Evolutionary conservation across 139 green algal species (phyloP).

Genomic region (Pseudopediastrum boryanum): DNA sequence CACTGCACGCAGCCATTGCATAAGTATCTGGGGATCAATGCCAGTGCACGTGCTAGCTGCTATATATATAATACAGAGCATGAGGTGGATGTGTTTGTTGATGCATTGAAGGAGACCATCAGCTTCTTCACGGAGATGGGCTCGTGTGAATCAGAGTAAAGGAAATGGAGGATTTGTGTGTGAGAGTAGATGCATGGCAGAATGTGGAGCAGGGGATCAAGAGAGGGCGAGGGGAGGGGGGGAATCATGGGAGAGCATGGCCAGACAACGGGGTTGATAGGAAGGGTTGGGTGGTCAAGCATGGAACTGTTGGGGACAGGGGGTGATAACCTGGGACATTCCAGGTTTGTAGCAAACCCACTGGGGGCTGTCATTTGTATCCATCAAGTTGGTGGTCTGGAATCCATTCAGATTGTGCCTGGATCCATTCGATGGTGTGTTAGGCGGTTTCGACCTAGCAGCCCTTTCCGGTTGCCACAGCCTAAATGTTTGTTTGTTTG

Average conservation of each 20-base stretch:
- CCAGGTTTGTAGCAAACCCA: too few relatives aligned
- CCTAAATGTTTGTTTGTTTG: too few relatives aligned
- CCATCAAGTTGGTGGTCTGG: too few relatives aligned
- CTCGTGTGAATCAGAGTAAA: slow-evolving; percentile 5
- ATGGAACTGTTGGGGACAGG: neutral
- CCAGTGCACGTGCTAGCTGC: slow-evolving; percentile 80
- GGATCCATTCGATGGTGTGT: too few relatives aligned
- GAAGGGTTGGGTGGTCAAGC: neutral
- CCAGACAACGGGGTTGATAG: neutral
- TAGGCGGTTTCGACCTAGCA: too few relatives aligned
- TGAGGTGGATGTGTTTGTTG: slow-evolving; percentile 93
- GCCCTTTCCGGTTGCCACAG: too few relatives aligned
- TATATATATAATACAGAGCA: slow-evolving; percentile 96
- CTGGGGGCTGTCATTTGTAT: too few relatives aligned
- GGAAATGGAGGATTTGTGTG: neutral
- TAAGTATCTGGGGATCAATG: slow-evolving; percentile 79
- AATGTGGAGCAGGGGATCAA: neutral
- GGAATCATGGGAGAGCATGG: neutral
- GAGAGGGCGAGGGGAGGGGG: neutral
- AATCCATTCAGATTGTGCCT: too few relatives aligned
- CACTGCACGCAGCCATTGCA: slow-evolving; percentile 98
- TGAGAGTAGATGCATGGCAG: neutral
- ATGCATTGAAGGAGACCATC: slow-evolving; percentile 82
- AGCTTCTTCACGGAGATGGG: slow-evolving; percentile 79
- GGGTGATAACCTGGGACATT: too few relatives aligned